These are phyloP conservation scores for Tricholoma bakamatsutake DNA, from an alignment of 768 basidiomycete genomes.

Conservation along the genomic window DNA sequence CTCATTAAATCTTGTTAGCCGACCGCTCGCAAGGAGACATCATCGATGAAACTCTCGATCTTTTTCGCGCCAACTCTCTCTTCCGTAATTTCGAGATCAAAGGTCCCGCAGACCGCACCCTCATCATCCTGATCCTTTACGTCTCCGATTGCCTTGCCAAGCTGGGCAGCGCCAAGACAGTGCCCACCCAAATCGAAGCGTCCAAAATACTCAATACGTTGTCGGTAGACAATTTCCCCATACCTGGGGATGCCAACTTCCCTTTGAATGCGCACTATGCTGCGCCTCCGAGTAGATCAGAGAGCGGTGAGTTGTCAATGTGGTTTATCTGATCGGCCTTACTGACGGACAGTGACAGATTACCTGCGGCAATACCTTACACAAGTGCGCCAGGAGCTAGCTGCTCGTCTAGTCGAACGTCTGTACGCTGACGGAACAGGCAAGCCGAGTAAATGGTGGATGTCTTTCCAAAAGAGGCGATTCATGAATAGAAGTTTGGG, in stretches of 20 bases:
- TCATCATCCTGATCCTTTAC: slow-evolving; percentile 97
- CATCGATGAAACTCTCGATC: slow-evolving; percentile 91
- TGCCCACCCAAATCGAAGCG: slow-evolving; percentile 78
- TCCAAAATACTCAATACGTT: slow-evolving; percentile 85
- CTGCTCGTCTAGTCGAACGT: slow-evolving; percentile 77
- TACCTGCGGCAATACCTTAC: slow-evolving; percentile 86
- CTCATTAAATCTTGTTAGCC: slow-evolving; percentile 38
- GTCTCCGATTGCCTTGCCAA: slow-evolving; percentile 96
- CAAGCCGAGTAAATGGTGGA: slow-evolving; percentile 99
- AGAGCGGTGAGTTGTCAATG: slow-evolving; percentile 55
- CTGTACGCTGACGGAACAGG: slow-evolving; percentile 91
- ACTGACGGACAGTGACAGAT: slow-evolving; percentile 41
- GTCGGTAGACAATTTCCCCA: slow-evolving; percentile 87
- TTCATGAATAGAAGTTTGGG: slow-evolving; percentile 92
- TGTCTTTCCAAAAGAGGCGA: slow-evolving; percentile 97
- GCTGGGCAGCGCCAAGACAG: slow-evolving; percentile 65
- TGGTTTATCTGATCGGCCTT: not conserved
- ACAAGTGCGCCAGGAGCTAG: slow-evolving; percentile 91
- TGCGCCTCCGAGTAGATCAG: slow-evolving; percentile 64
- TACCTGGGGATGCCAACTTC: slow-evolving; percentile 96
- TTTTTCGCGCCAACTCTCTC: slow-evolving; percentile 97
- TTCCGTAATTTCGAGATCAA: slow-evolving; percentile 99
- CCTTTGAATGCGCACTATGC: slow-evolving; percentile 90
- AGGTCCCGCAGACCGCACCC: slow-evolving; percentile 89
- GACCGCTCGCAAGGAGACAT: slow-evolving; percentile 81